Evolutionary conservation across 2,329 filamentous ascomycete genomes (phyloP), one percentile per base, ranked within the genome.

Genomic region (Arachnomyces sp.): DNA sequence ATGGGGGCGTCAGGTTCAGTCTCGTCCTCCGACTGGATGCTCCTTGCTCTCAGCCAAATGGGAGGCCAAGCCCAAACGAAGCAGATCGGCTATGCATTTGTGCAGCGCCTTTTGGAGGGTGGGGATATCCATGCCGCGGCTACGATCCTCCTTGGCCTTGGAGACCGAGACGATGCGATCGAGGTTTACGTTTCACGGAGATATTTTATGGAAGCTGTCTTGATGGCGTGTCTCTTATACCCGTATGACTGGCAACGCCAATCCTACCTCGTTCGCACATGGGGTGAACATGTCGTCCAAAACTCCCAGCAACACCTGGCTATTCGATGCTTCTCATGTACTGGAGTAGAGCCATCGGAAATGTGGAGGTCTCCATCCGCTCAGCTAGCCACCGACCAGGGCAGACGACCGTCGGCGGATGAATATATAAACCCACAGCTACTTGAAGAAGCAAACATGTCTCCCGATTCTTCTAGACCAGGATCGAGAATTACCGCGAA

Each of bases 1-100:
- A 84, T 82, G 68, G 66, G 80, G 29, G 68, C 79, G 32, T 83
- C 87, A 0, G 80, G 90, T 49, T 82, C 85, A n/a, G 89, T 92
- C 75, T 90, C 87, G 7, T 87, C 84, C 2, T 85, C 86, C 0
- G 92, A 96, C 62, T 98, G 92, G 92, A 95, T 98, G 87, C 67
- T 96, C 43, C 69, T 98, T 28, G 90, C 92, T 8, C 66, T 98
- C 38, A 94, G 86, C 56, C 84, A 86, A 31, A 93, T 96, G 64
- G 87, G 84, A 38, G 76, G 79, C 2, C 71, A 79, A 45, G 72
- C 78, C 29, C 87, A 87, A 1, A 85, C 93, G 53, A 89, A 93
- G 58, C 93, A 94, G 59, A 78, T 96, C 12, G 88, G 86, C 1
- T 83, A 90, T 43, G 82, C 87, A 2, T 94, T 94, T 51, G 86